phyloP scores from a whole-genome alignment of 768 basidiomycete genomes.

The Suillus discolor region DNA sequence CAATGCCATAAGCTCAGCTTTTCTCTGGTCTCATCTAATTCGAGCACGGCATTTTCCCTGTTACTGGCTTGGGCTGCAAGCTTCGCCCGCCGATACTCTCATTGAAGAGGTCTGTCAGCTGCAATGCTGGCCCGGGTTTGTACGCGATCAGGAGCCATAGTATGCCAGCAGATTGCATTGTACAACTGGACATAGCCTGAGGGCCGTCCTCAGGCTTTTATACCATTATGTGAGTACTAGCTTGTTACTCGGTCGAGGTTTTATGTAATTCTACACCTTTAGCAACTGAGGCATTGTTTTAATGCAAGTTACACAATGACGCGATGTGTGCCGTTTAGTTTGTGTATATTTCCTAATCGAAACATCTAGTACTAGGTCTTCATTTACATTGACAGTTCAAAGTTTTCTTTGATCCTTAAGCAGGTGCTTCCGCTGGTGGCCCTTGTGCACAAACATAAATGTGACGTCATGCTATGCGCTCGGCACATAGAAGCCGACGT shows the following conservation, averaged over 20 bases:
- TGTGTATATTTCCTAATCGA: no score
- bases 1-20: neutral
- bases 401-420: no score
- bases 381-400: neutral
- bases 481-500: no score
- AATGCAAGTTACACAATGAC: no score
- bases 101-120: neutral
- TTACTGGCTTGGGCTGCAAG: neutral
- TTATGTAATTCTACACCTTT: neutral
- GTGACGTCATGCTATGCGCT: no score
- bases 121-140: neutral
- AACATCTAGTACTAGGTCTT: neutral
- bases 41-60: neutral
- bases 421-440: neutral
- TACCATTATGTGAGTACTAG: neutral
- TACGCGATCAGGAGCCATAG: neutral
- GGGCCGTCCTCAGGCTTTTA: neutral
- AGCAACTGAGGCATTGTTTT: neutral
- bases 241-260: neutral
- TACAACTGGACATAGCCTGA: neutral
- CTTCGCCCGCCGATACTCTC: neutral
- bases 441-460: neutral
- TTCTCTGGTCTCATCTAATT: neutral
- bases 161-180: neutral
- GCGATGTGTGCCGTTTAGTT: neutral